These are phyloP conservation scores for Hirsutella minnesotensis DNA, from an alignment of 2,329 filamentous ascomycete genomes.

Conservation along the genomic window DNA sequence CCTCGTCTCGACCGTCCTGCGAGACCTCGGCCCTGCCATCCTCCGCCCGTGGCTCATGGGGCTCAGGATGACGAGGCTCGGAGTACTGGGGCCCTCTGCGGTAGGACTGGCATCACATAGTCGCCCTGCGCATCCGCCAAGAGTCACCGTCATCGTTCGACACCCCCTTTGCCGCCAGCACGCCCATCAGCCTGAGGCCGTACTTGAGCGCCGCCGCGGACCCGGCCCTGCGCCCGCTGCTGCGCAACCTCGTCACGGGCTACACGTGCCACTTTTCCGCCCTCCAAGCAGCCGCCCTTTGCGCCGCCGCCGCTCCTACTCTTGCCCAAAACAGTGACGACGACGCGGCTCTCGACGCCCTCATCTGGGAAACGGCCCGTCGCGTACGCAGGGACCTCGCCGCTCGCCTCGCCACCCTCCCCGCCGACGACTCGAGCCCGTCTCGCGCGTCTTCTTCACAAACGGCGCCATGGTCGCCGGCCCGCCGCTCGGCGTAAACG, in stretches of 20 bases:
- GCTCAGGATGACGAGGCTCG: too few relatives aligned
- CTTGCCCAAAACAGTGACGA: too few relatives aligned
- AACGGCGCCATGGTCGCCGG: constrained; percentile 34
- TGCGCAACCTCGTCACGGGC: constrained; percentile 29
- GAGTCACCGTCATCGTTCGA: too few relatives aligned
- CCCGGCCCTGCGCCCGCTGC: constrained; percentile 14
- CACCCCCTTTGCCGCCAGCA: constrained; percentile 22
- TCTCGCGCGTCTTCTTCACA: constrained; percentile 35
- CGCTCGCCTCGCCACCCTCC: neutral
- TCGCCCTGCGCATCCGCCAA: too few relatives aligned
- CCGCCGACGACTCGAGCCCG: constrained; percentile 15
- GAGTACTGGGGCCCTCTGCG: too few relatives aligned
- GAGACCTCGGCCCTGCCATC: constrained; percentile 25
- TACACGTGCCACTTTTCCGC: constrained; percentile 19
- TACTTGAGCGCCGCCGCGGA: constrained; percentile 14
- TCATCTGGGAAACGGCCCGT: constrained; percentile 31
- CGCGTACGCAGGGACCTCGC: constrained; percentile 22
- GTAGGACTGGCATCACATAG: too few relatives aligned
- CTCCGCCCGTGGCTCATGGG: constrained; percentile 17
- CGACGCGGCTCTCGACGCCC: constrained; percentile 9
- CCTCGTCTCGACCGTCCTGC: constrained; percentile 28
- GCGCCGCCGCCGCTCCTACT: constrained; percentile 3
- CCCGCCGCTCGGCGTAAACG: constrained; percentile 30
- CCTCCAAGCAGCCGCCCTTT: constrained; percentile 13
- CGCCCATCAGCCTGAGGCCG: constrained; percentile 32